Evolutionary conservation across 129 eudicot genomes (phyloP), one percentile per base, ranked within the genome.

Genomic region (Deinandra increscens): DNA sequence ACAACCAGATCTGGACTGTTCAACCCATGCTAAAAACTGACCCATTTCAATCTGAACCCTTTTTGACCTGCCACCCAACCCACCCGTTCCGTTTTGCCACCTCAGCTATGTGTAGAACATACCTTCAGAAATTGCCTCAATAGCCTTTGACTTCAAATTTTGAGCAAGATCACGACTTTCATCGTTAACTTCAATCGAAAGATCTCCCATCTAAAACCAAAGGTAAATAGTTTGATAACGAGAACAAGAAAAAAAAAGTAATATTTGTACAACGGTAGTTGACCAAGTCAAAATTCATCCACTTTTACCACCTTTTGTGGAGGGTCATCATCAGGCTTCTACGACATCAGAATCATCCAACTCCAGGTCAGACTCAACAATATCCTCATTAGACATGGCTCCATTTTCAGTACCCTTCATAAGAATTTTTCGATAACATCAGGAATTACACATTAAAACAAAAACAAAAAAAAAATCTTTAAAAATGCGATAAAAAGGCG

Each of bases 351-450:
- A 63, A 64, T 84, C 79, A 65, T 92, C 95, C 58, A 92, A 77
- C 81, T 92, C 98, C 33, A 92, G 48, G 75, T 92, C 96, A 66
- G 96, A 92, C 71, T 92, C 91, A 60, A 86, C 80, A 61, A 84
- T 73, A 29, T 84, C 89, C 15, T 84, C 86, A 7, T 86, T 78
- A 62, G 54, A 73, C 42, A 66, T n/a, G 63, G 79, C 79, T 67
- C 75, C 88, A 15, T 66, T 75, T 48, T 56, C 69, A 64, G 76
- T 72, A 26, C 76, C 83, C 95, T 84, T 76, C 79, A 82, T 36
- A 70, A 7, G 13, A 55, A 26, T 46, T 37, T 37, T 37, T 26
- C 1, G 54, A 45, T 6, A 18, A 59, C 18, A 9, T 33, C 15
- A 76, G 60, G 19, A 68, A 37, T 22, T 38, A 55, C 9, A 15